Percentiles rank a stretch among this genome's conserved stretches.
Evolutionary conservation across 306 rosid species (phyloP).

Genomic region (Begonia loranthoides): DNA sequence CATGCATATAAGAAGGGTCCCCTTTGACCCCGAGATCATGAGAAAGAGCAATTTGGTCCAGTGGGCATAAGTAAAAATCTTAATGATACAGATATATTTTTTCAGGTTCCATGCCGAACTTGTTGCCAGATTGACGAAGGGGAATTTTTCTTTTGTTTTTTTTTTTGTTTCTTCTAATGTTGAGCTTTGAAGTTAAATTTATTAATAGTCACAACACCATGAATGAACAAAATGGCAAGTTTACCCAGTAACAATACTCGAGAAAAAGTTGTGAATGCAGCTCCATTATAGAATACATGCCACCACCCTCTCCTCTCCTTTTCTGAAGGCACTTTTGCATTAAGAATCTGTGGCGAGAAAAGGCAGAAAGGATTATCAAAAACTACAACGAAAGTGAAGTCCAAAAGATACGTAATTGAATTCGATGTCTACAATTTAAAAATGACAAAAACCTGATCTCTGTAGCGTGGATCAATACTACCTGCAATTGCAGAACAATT

Average conservation of each 20-base stretch:
- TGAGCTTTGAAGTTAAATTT: too few species aligned
- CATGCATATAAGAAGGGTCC: too few species aligned
- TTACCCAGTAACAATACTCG: slow-evolving; percentile 67
- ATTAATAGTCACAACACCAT: not conserved
- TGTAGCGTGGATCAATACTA: slow-evolving; percentile 35
- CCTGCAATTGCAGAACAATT: slow-evolving; percentile 27
- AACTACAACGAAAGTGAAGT: slow-evolving; percentile 2
- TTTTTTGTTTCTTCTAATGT: too few species aligned
- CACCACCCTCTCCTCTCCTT: slow-evolving; percentile 49
- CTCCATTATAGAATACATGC: slow-evolving; percentile 53
- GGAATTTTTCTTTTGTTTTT: not conserved
- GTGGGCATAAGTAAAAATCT: not conserved
- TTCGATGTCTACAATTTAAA: not conserved
- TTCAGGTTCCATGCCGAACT: not conserved
- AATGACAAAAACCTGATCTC: slow-evolving; percentile 41
- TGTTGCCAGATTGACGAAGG: not conserved
- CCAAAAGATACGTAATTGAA: not conserved
- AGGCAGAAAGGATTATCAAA: slow-evolving; percentile 2
- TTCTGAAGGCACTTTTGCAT: slow-evolving; percentile 30
- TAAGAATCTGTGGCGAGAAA: slow-evolving; percentile 28
- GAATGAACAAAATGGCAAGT: not conserved
- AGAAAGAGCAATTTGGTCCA: too few species aligned
- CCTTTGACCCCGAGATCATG: too few species aligned
- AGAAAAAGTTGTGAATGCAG: slow-evolving; percentile 58
- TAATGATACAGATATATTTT: not conserved